Conservation (phyloP, 805 yeast genomes). For the Hanseniaspora jakobsenii region DNA sequence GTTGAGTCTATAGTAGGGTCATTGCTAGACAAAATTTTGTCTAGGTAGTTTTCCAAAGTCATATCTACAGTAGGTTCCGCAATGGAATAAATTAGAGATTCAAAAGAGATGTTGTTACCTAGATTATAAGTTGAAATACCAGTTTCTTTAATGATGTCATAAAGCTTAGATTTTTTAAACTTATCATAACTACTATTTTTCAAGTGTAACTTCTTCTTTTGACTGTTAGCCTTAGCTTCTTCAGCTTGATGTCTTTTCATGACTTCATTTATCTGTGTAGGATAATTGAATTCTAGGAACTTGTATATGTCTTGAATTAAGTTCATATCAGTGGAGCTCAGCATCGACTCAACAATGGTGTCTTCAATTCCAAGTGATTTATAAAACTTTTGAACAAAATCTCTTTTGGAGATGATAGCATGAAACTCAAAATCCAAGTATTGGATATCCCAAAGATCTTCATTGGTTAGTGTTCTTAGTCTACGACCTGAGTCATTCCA, state of each 20-base stretch:
- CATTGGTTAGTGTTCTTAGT: conserved; percentile 40
- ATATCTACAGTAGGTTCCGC: conserved; percentile 47
- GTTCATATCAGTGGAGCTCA: conserved; percentile 42
- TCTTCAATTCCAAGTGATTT: conserved; percentile 47
- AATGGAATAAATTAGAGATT: conserved; percentile 56
- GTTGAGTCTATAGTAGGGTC: conserved; percentile 29
- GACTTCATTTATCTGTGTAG: conserved; percentile 31
- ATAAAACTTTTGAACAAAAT: conserved; percentile 46
- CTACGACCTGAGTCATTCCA: conserved; percentile 35
- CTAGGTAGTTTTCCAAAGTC: conserved; percentile 50
- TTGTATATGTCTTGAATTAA: conserved; percentile 68
- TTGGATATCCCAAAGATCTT: conserved; percentile 86
- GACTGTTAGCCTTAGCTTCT: conserved; percentile 15
- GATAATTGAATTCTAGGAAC: conserved; percentile 60
- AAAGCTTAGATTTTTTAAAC: conserved; percentile 51
- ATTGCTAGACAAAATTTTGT: conserved; percentile 26
- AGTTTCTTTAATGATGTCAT: conserved; percentile 51
- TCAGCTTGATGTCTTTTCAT: conserved; percentile 22
- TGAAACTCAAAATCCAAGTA: conserved; percentile 81
- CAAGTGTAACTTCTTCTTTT: conserved; percentile 40
- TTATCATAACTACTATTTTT: conserved; percentile 54
- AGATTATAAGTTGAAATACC: conserved; percentile 72
- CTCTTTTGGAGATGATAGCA: conserved; percentile 63
- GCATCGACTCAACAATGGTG: conserved; percentile 42
- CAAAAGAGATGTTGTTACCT: conserved; percentile 67